Base-by-base conservation (phyloP, 371 early-diverging fungal genomes). In the Apophysomyces elegans region DNA sequence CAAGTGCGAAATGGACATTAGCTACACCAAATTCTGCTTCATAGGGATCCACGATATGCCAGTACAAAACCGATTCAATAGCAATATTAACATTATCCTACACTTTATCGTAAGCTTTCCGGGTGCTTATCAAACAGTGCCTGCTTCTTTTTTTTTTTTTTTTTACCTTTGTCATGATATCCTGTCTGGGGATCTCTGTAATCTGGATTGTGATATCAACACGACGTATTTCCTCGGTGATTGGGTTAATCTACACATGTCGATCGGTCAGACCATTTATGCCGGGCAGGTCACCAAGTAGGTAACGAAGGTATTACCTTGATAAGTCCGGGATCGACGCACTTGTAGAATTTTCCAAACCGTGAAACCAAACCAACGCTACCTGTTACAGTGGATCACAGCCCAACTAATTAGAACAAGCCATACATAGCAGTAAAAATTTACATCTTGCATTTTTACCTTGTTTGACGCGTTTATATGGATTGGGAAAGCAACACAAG, bases 61-160 rank as follows among this genome's bases (percentile, higher is more conserved):
- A 95, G 71, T 91, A 97, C 3, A 96, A 74, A 14, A 96, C 94
- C 0, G 91, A 87, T 70, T 95, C 97, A 62, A 97, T 88, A 8
- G 74, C 72, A 41, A 96, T 80, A 26, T 78, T 85, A 45, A 94
- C 94, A 67, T 96, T 95, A 77, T 95, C 95, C 76, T 80, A 61
- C 32, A 26, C 2, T 26, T 26, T 3, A 26, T 26, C 32, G 3
- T 26, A 26, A 26, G 32, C 32, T 1, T 26, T 26, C 32, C 2
- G 16, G 37, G 18, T 50, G n/a, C 45, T 37, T 69, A 26, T 26
- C 32, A 26, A 26, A 26, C 32, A 26, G 32, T 26, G 2, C 2
- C 32, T 26, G 32, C 32, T 26, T 26, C 32, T 26, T 26, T 18
- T 18, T 18, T 18, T 18, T 18, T 18, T 26, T 26, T 26, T 26